Evolutionary conservation across 2,329 filamentous ascomycete species (phyloP).

Genomic region (Cadophora gregata): DNA sequence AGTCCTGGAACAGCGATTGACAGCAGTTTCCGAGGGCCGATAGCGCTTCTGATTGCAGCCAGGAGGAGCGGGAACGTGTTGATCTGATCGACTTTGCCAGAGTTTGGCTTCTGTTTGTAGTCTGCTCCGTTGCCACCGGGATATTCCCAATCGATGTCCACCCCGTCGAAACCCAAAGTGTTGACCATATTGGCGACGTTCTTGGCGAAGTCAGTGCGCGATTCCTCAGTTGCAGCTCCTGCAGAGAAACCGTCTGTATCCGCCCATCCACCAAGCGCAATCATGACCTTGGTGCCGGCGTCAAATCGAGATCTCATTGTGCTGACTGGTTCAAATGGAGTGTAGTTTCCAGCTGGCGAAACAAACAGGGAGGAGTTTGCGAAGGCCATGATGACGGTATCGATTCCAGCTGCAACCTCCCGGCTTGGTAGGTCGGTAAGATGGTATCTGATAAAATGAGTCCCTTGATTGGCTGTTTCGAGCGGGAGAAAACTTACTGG

Average conservation of each 20-base stretch:
- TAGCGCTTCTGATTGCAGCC: slow-evolving; percentile 59
- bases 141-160: slow-evolving; percentile 46
- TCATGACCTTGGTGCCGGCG: slow-evolving; percentile 63
- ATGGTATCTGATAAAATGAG: slow-evolving; percentile 19
- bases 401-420: slow-evolving; percentile 30
- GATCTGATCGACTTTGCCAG: slow-evolving; percentile 65
- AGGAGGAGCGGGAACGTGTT: slow-evolving; percentile 67
- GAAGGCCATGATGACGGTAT: slow-evolving; percentile 34
- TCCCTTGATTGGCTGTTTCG: neutral
- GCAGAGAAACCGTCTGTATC: slow-evolving; percentile 67
- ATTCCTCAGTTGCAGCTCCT: slow-evolving; percentile 58
- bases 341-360: slow-evolving; percentile 30
- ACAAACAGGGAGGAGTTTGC: slow-evolving; percentile 33
- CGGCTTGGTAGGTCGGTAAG: slow-evolving; percentile 27
- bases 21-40: slow-evolving; percentile 63
- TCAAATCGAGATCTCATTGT: slow-evolving; percentile 47
- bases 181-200: slow-evolving; percentile 69
- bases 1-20: slow-evolving; percentile 73
- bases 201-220: slow-evolving; percentile 63
- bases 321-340: slow-evolving; percentile 30
- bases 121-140: slow-evolving; percentile 70
- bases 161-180: slow-evolving; percentile 67
- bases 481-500: slow-evolving; percentile 17
- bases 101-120: slow-evolving; percentile 70
- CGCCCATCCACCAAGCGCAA: slow-evolving; percentile 79